phyloP scores from a whole-genome alignment of 805 yeast species.

The Kurtzmaniella cleridarum region DNA sequence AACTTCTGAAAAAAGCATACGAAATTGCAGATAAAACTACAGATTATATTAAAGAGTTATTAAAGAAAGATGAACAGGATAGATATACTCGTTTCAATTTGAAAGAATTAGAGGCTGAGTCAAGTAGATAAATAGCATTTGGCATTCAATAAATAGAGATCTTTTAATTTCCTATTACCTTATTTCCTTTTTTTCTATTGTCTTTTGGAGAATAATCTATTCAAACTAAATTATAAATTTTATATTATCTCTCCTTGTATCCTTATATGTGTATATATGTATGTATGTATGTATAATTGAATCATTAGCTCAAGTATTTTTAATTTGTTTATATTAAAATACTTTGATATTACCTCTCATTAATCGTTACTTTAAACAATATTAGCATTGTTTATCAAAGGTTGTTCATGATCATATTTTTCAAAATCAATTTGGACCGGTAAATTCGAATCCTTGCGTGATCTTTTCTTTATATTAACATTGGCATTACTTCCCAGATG shows the following conservation, averaged over 20 bases:
- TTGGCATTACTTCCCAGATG: slow-evolving; percentile 8
- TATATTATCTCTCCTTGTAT: no score
- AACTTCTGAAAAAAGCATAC: slow-evolving; percentile 64
- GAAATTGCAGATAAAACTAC: slow-evolving; percentile 59
- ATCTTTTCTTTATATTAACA: slow-evolving; percentile 25
- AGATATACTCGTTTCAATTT: slow-evolving; percentile 36
- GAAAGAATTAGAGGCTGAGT: slow-evolving; percentile 32
- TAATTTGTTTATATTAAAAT: no score
- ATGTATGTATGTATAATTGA: no score
- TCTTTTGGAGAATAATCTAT: no score
- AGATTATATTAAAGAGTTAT: slow-evolving; percentile 49
- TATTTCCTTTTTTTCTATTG: no score
- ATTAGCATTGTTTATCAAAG: neutral
- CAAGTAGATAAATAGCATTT: slow-evolving; percentile 16
- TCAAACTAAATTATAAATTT: no score
- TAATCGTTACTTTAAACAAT: neutral
- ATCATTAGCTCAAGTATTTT: no score
- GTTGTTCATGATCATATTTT: slow-evolving; percentile 5
- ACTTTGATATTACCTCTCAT: no score
- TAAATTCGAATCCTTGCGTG: slow-evolving; percentile 53
- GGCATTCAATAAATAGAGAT: neutral
- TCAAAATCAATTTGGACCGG: slow-evolving; percentile 35
- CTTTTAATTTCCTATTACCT: neutral
- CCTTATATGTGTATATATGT: no score
- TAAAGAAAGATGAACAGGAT: slow-evolving; percentile 49